Percentiles rank a stretch among this genome's conserved stretches.
These are phyloP conservation scores for Starmera stellimalicola DNA, from an alignment of 1,139 yeast species.

Conservation along the genomic window DNA sequence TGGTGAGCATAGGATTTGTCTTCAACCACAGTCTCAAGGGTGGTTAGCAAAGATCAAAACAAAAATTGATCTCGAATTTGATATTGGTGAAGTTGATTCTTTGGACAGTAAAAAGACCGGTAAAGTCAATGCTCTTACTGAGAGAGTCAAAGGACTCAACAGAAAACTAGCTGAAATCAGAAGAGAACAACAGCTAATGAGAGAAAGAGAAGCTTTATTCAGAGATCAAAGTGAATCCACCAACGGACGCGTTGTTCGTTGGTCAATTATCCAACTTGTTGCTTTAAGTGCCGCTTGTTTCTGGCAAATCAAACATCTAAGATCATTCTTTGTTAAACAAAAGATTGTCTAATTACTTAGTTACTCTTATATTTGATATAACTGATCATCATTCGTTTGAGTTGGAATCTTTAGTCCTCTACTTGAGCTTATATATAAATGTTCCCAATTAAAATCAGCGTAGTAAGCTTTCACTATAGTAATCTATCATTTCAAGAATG, in stretches of 20 bases:
- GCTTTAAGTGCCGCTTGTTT: constrained; percentile 50
- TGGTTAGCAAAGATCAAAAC: constrained; percentile 44
- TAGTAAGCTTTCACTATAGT: too few species aligned
- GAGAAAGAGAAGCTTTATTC: constrained; percentile 62
- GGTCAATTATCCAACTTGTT: constrained; percentile 54
- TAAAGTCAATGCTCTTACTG: constrained; percentile 39
- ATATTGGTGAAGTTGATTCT: constrained; percentile 41
- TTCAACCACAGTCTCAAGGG: constrained; percentile 53
- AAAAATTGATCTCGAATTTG: constrained; percentile 36
- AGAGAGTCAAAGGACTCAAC: constrained; percentile 42
- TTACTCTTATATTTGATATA: too few species aligned
- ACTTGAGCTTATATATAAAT: too few species aligned
- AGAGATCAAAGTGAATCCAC: constrained; percentile 61
- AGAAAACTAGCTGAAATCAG: constrained; percentile 47
- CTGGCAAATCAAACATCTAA: constrained; percentile 59
- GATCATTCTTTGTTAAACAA: constrained; percentile 57
- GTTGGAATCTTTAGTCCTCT: too few species aligned
- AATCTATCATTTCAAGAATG: too few species aligned
- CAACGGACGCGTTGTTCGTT: constrained; percentile 52
- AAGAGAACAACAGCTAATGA: constrained; percentile 56
- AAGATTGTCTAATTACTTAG: constrained; percentile 46
- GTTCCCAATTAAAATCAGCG: too few species aligned
- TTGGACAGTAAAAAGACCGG: constrained; percentile 44
- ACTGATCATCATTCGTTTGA: too few species aligned
- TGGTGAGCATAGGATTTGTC: constrained; percentile 68